Evolutionary conservation across 768 basidiomycete species (phyloP).

Genomic region (Rubroboletus satanas): DNA sequence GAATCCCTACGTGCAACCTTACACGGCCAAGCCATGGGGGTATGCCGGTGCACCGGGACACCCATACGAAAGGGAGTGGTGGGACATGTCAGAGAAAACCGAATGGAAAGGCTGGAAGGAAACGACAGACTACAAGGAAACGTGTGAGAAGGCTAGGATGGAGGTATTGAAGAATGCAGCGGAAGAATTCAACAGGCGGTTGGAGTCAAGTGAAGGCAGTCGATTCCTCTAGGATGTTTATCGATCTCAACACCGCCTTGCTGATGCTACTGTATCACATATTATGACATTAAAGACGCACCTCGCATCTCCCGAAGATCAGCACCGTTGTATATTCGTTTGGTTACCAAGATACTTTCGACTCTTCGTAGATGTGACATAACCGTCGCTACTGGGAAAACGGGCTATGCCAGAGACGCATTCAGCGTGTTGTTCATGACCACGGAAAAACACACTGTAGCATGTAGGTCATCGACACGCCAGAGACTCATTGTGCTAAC

Average conservation of each 20-base stretch:
- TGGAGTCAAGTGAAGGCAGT: background rate
- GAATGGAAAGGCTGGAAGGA: conserved; percentile 38
- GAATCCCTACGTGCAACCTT: conserved; percentile 51
- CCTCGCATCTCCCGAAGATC: background rate
- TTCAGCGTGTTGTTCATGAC: background rate
- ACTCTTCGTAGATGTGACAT: background rate
- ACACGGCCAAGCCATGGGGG: conserved; percentile 55
- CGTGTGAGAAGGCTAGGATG: conserved; percentile 10
- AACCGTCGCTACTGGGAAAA: background rate
- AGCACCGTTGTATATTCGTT: background rate
- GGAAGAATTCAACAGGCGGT: conserved; percentile 11
- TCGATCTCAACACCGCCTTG: background rate
- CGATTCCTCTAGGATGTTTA: background rate
- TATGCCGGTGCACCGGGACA: conserved; percentile 51
- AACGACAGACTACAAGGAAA: conserved; percentile 22
- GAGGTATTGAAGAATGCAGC: conserved; percentile 3
- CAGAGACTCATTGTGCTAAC: background rate
- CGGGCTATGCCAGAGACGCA: background rate
- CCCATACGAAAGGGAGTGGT: conserved; percentile 49
- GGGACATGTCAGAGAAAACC: conserved; percentile 39
- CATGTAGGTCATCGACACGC: background rate
- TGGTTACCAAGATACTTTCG: background rate
- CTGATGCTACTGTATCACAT: background rate
- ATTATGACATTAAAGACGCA: background rate
- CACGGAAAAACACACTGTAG: background rate